phyloP scores from a whole-genome alignment of 768 basidiomycete species.

The Daedaleopsis sinensis region DNA sequence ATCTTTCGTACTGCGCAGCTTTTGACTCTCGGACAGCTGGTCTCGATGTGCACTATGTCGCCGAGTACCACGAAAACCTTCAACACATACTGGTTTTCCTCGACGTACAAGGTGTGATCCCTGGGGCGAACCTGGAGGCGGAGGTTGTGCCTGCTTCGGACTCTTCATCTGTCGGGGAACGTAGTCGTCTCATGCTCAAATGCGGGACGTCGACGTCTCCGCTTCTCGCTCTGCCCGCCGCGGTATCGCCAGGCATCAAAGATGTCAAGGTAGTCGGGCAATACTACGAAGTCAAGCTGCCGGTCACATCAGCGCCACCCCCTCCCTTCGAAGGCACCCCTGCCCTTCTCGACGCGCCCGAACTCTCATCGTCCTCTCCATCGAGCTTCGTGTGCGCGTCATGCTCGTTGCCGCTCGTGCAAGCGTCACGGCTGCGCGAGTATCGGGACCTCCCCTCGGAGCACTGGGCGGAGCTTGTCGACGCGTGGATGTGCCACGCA shows the following conservation, averaged over 20 bases:
- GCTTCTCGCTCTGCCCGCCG: constrained; percentile 40
- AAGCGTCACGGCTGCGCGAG: constrained; percentile 46
- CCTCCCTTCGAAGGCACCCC: constrained; percentile 35
- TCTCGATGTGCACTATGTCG: constrained; percentile 53
- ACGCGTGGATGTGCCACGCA: constrained; percentile 97
- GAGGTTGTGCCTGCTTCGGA: constrained; percentile 53
- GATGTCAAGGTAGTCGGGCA: constrained; percentile 53
- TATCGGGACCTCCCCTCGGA: constrained; percentile 93
- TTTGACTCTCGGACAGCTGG: constrained; percentile 21
- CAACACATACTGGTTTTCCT: constrained; percentile 79
- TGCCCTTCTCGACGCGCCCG: constrained; percentile 70
- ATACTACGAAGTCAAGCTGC: constrained; percentile 76
- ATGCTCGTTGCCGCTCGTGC: constrained; percentile 73
- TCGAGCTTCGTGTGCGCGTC: constrained; percentile 76
- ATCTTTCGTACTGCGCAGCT: neutral
- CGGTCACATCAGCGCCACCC: constrained; percentile 32
- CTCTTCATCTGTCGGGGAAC: constrained; percentile 21
- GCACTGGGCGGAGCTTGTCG: constrained; percentile 96
- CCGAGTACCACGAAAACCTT: constrained; percentile 87
- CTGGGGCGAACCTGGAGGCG: constrained; percentile 60
- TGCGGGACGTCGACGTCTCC: constrained; percentile 60
- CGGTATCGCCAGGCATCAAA: constrained; percentile 67
- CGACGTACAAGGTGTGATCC: constrained; percentile 50
- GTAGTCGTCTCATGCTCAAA: constrained; percentile 65
- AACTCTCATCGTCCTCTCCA: constrained; percentile 57